Conservation (phyloP, 2,329 filamentous ascomycete genomes). For the Tolypocladium amazonense region DNA sequence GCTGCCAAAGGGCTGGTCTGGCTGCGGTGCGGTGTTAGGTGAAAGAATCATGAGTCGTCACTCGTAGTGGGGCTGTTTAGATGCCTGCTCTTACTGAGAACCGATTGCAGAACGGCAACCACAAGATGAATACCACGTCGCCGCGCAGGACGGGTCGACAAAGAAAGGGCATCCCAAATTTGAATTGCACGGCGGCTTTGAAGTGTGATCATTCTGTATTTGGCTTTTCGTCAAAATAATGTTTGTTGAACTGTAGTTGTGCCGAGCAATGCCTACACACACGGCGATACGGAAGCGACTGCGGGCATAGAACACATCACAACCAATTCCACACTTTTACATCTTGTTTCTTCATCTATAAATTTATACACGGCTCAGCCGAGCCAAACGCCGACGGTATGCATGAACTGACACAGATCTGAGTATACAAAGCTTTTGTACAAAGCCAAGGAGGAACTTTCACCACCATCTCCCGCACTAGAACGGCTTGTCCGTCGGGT, state of each 20-base stretch:
- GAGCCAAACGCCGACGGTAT: constrained; percentile 23
- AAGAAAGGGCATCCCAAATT: too few species aligned
- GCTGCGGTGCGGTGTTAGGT: not conserved
- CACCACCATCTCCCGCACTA: constrained; percentile 8
- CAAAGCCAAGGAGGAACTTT: constrained; percentile 9
- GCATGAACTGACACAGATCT: constrained; percentile 16
- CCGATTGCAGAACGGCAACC: too few species aligned
- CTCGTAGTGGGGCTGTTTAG: not conserved
- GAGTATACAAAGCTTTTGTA: constrained; percentile 20
- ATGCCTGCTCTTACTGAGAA: not conserved
- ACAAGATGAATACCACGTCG: not conserved
- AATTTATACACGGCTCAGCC: constrained; percentile 17
- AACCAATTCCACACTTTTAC: not conserved
- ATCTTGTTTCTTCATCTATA: constrained; percentile 5
- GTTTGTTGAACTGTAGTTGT: not conserved
- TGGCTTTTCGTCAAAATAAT: not conserved
- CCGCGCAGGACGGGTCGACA: not conserved
- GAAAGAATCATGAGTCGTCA: not conserved
- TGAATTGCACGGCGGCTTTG: not conserved
- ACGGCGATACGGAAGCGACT: too few species aligned
- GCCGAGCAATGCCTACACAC: not conserved
- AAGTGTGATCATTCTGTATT: not conserved
- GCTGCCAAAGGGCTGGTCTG: not conserved
- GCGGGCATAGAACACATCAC: not conserved
- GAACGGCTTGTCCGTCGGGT: constrained; percentile 21